Conservation (phyloP, 805 yeast genomes). For the Cyberlindnera mycetangii region DNA sequence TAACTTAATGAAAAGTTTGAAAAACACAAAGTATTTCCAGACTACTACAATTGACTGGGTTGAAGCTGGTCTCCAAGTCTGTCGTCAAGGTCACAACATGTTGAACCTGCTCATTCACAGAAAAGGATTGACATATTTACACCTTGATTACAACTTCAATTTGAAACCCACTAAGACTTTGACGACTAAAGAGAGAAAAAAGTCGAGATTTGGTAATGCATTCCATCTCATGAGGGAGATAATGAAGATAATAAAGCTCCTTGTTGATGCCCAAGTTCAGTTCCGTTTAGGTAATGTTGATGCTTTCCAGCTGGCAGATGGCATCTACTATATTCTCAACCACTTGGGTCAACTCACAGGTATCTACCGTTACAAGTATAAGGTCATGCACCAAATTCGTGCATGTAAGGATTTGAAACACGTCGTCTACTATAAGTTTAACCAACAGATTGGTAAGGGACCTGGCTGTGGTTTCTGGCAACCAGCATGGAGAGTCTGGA, state of each 20-base stretch:
- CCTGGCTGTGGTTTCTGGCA: slow-evolving; percentile 99
- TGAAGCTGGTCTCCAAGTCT: slow-evolving; percentile 93
- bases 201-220: slow-evolving; percentile 94
- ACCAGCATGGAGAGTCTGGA: slow-evolving; percentile 98
- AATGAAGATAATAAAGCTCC: slow-evolving; percentile 71
- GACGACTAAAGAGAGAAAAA: slow-evolving; percentile 93
- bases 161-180: slow-evolving; percentile 94
- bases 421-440: slow-evolving; percentile 81
- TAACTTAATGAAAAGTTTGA: slow-evolving; percentile 60
- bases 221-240: slow-evolving; percentile 93
- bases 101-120: slow-evolving; percentile 84
- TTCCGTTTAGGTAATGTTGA: slow-evolving; percentile 87
- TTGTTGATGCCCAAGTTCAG: slow-evolving; percentile 94
- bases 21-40: slow-evolving; percentile 83
- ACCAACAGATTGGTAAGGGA: slow-evolving; percentile 87
- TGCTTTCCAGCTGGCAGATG: slow-evolving; percentile 93
- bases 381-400: slow-evolving; percentile 96
- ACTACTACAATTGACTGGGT: slow-evolving; percentile 96
- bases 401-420: slow-evolving; percentile 96
- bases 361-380: slow-evolving; percentile 92
- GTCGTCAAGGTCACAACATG: slow-evolving; percentile 93
- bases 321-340: slow-evolving; percentile 82
- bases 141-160: slow-evolving; percentile 92
- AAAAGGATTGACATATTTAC: slow-evolving; percentile 87
- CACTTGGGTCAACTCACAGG: slow-evolving; percentile 97